Evolutionary conservation across 1,284 basidiomycete genomes (phyloP), one percentile per base, ranked within the genome.

Genomic region (Heliocybe sulcata): DNA sequence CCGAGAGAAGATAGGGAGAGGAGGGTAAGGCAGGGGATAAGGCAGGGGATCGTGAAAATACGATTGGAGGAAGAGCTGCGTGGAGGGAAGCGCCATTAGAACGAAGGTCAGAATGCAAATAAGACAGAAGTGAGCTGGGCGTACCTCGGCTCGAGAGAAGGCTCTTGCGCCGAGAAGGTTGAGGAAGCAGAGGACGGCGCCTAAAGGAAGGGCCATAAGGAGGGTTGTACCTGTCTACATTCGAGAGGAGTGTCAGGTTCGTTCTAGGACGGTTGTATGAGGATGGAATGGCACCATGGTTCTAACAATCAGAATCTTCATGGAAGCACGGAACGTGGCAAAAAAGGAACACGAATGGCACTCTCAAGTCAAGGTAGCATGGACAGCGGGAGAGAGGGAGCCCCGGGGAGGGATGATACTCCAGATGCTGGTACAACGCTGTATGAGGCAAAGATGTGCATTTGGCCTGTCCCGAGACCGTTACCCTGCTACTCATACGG

Each of bases 101-200:
- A 25, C 23, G 29, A 31, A 31, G 29, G 4, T 31, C 6, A 31
- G 29, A 31, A 31, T 31, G 51, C 20, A 54, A 52, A 45, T 45
- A 47, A 23, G 53, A 51, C 49, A 38, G 56, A 50, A 23, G 3
- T 19, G n/a, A 56, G 20, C 62, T 73, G 29, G 12, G 12, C 29
- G 53, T 56, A 85, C 83, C 75, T 90, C 89, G 57, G 81, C 85
- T 58, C 85, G 73, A 3, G 88, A 76, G 60, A 91, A 85, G 0
- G 72, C 64, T 23, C 88, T 73, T 10, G 87, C 88, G 26, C 87
- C 86, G 11, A 90, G 67, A 14, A 90, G 74, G 66, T 90, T 77
- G 53, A 89, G 72, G 69, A 90, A 91, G 66, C 86, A 90, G 20
- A 90, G 70, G 2, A 89, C 71, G 1, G 84, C 84, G 22, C 88